Evolutionary conservation across 1,284 basidiomycete species (phyloP).

Genomic region (Athelia sp.): DNA sequence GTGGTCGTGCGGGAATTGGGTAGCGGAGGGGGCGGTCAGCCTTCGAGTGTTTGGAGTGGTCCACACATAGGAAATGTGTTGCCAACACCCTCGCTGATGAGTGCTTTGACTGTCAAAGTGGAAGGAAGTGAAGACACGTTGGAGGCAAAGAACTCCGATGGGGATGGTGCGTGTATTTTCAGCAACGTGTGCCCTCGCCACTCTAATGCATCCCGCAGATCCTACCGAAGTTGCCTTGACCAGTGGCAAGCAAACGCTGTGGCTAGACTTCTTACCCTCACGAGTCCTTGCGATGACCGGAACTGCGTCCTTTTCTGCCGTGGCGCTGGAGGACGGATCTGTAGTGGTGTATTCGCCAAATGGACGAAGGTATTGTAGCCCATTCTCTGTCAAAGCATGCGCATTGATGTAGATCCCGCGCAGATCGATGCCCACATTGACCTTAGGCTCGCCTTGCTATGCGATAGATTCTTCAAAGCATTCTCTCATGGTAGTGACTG

Average conservation of each 20-base stretch:
- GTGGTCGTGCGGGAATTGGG: constrained; percentile 49
- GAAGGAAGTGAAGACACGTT: constrained; percentile 66
- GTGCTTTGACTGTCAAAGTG: constrained; percentile 50
- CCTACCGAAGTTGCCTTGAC: constrained; percentile 67
- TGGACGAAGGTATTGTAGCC: constrained; percentile 61
- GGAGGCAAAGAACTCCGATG: constrained; percentile 77
- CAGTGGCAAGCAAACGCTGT: constrained; percentile 65
- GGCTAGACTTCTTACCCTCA: constrained; percentile 83
- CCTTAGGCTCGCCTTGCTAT: constrained; percentile 67
- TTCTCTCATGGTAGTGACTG: constrained; percentile 69
- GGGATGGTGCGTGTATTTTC: constrained; percentile 39
- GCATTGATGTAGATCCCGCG: constrained; percentile 2
- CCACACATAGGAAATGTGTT: constrained; percentile 20
- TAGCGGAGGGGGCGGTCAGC: constrained; percentile 13
- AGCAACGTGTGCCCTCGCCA: constrained; percentile 1
- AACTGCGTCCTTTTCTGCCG: constrained; percentile 68
- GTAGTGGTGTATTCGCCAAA: constrained; percentile 76
- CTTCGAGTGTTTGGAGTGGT: constrained; percentile 9
- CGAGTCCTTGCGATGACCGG: constrained; percentile 65
- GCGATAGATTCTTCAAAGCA: constrained; percentile 62
- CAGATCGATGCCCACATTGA: constrained; percentile 72
- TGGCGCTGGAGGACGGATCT: constrained; percentile 70
- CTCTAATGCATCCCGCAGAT: constrained; percentile 28
- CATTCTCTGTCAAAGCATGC: constrained; percentile 6
- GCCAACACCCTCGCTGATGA: constrained; percentile 51